Percentiles rank a stretch among this genome's conserved stretches.
These are phyloP conservation scores for Agrocybe pediades DNA, from an alignment of 768 basidiomycete species.

Conservation along the genomic window DNA sequence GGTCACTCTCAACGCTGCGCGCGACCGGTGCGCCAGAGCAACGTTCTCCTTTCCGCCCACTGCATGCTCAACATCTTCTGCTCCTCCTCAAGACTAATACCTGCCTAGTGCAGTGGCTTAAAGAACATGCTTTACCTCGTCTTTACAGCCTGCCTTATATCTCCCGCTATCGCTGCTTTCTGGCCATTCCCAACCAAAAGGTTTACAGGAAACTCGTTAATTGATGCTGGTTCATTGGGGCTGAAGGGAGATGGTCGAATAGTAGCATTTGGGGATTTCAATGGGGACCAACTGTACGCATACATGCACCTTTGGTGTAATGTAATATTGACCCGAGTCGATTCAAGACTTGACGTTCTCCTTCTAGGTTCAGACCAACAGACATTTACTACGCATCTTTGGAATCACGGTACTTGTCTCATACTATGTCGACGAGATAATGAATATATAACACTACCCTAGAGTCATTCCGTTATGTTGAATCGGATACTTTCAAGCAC, in stretches of 20 bases:
- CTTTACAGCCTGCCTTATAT: slow-evolving; percentile 11
- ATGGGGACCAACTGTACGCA: slow-evolving; percentile 92
- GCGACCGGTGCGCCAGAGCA: no score
- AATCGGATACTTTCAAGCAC: slow-evolving; percentile 56
- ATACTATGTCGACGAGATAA: neutral
- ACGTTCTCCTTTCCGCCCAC: no score
- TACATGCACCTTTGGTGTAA: neutral
- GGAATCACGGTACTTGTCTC: slow-evolving; percentile 69
- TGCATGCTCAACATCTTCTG: no score
- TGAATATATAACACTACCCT: slow-evolving; percentile 4
- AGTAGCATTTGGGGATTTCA: slow-evolving; percentile 92
- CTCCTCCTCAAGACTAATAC: neutral
- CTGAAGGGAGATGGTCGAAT: slow-evolving; percentile 72
- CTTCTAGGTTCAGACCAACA: slow-evolving; percentile 76
- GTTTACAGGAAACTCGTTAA: slow-evolving; percentile 78
- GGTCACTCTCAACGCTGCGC: no score
- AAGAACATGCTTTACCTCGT: neutral
- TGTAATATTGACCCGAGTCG: slow-evolving; percentile 5
- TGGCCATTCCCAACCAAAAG: slow-evolving; percentile 93
- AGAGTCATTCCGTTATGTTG: slow-evolving; percentile 63
- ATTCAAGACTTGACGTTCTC: slow-evolving; percentile 74
- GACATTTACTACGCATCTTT: slow-evolving; percentile 74
- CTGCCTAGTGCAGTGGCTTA: neutral
- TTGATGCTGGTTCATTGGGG: slow-evolving; percentile 81
- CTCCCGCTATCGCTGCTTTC: slow-evolving; percentile 27